Base-by-base conservation (phyloP, 176 grass and related monocot genomes). In the Oryza rufipogon region DNA sequence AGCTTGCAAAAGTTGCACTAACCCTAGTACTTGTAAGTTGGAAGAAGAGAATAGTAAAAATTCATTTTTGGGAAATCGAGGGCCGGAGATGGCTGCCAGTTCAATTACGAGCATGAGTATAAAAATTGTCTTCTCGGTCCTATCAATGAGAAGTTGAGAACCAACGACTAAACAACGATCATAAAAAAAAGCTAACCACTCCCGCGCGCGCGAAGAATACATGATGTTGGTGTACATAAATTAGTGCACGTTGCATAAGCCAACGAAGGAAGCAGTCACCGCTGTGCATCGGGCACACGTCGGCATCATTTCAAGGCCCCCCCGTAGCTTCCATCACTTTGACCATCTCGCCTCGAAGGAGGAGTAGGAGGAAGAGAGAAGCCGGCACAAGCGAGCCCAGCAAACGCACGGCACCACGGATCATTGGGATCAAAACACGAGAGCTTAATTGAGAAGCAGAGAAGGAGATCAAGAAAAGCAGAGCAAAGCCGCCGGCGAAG, bases 341-440 rank as follows among this genome's bases (percentile, higher is more conserved):
- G 89, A 91, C 89, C 85, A 17, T 9, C 85, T 71, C 81, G 16
- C 58, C 76, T 81, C 86, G 44, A 41, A 81, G 54, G 10, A 71
- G 28, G 34, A 36, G 34, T 22, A 39, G 47, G 80, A 82, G 7
- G 39, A 41, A 1, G 39, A 41, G 76, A 87, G 85, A 80, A 54
- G 89, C 70, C 52, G 51, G 64, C 75, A 19, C 70, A 91, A 84
- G 85, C 81, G 44, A 85, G 9, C 1, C 76, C 70, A 79, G 51
- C 17, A 34, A 22, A 25, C 75, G 42, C 4, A 80, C 5, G 16
- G 16, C 51, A 56, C 16, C 51, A 19, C 49, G 48, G 80, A 75
- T 56, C 16, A 19, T 56, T 56, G 16, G 52, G 52, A 56, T 84
- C 80, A 73, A 61, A 5, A 48, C 49, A 74, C 72, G 8, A 47